Base-by-base conservation (phyloP, 768 basidiomycete genomes). In the Tubosaeta sp. region DNA sequence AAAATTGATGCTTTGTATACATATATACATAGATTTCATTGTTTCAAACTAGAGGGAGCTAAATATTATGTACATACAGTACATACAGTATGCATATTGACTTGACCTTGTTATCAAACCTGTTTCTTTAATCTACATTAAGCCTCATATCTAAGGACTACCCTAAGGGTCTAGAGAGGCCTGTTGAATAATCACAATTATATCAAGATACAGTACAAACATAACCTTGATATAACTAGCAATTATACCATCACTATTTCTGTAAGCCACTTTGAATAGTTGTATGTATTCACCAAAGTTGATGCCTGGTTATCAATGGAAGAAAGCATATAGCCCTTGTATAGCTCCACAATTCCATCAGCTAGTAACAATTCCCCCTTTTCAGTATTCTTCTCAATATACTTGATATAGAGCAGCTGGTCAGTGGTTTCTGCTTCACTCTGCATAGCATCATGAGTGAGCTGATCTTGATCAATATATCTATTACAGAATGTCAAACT, bases 391-490 rank as follows among this genome's bases (percentile, higher is more conserved):
- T 72, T 79, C 32, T 78, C 72, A 19, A 86, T 72, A 24, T 81
- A 77, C 16, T 64, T 67, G 25, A 68, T 61, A 59, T 87, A 87
- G 2, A 83, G 64, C 52, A 79, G 75, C 29, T 83, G 65, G 52
- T 86, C 82, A 59, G 80, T 78, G 32, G 74, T 66, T 54, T 83
- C 83, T n/a, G 76, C 76, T 47, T 71, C 68, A 32, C 75, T 73
- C 43, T 73, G 74, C 27, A 81, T 79, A 2, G 79, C 74, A 54
- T 83, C 80, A 31, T 83, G 69, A 21, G 87, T 73, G 43, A 84
- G 81, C 49, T 84, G 77, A 55, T 78, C 84, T 61, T 90, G 86
- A 60, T 86, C 84, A 58, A 90, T 83, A 61, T 90, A 88, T 44
- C 85, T 87, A 47, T 16, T 13, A 22, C 32, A 19, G 9, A 21